Percentiles rank a stretch among this genome's conserved stretches.
Conservation (phyloP, 1,284 basidiomycete species). For the Malassezia japonica region DNA sequence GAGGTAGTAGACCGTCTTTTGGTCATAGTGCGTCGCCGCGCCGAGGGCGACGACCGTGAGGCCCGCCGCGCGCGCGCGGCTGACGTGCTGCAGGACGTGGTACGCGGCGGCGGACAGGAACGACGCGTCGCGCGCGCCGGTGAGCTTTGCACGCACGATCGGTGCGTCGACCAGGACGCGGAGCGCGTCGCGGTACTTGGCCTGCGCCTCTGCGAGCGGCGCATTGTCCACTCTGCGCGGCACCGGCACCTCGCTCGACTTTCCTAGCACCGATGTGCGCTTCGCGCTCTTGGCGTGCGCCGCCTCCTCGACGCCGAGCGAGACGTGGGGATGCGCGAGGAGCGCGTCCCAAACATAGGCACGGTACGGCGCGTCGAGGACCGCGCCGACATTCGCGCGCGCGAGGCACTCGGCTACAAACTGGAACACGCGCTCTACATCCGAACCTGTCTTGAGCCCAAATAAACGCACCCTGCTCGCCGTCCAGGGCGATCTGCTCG, state of each 20-base stretch:
- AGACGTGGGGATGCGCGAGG: constrained; percentile 61
- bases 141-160: constrained; percentile 65
- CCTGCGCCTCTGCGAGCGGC: constrained; percentile 51
- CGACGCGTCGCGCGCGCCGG: constrained; percentile 69
- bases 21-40: constrained; percentile 69
- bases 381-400: constrained; percentile 51
- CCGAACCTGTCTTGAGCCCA: constrained; percentile 51
- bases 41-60: constrained; percentile 69
- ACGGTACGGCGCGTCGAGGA: constrained; percentile 63
- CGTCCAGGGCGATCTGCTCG: constrained; percentile 68
- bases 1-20: constrained; percentile 69
- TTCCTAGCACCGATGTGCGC: constrained; percentile 6
- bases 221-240: constrained; percentile 15
- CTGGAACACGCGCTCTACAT: constrained; percentile 8
- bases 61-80: constrained; percentile 65
- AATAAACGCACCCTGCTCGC: constrained; percentile 70
- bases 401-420: constrained; percentile 25
- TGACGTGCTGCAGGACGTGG: constrained; percentile 72
- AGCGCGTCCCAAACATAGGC: constrained; percentile 71
- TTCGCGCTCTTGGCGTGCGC: not conserved
- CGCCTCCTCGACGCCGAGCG: constrained; percentile 51
- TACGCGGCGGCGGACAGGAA: constrained; percentile 71
- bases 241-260: not conserved
- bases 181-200: constrained; percentile 51
- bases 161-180: constrained; percentile 66